Evolutionary conservation across 441 rosid genomes (phyloP).

Genomic region (Aleurites moluccanus): DNA sequence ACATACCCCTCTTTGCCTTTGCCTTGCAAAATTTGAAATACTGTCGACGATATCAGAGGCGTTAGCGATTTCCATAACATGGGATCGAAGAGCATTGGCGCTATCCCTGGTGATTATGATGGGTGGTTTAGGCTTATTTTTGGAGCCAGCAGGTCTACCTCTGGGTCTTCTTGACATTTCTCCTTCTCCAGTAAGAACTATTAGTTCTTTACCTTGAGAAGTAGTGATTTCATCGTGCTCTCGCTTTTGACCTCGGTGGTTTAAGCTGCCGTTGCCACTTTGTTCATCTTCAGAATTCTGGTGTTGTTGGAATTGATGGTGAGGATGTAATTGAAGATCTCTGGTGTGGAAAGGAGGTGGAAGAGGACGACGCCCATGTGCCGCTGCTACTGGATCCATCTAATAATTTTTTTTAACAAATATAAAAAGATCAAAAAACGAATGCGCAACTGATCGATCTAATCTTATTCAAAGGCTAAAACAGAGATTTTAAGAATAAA

Average conservation of each 20-base stretch:
- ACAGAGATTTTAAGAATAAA: too few relatives aligned
- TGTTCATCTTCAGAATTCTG: constrained; percentile 50
- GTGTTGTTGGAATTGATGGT: constrained; percentile 57
- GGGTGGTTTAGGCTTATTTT: constrained; percentile 81
- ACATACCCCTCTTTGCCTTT: constrained; percentile 79
- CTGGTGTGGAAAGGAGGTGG: constrained; percentile 72
- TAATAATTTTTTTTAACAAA: too few relatives aligned
- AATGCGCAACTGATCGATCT: background rate
- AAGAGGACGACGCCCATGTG: constrained; percentile 67
- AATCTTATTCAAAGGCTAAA: constrained; percentile 7
- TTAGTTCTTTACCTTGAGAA: constrained; percentile 39
- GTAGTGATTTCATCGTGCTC: constrained; percentile 52
- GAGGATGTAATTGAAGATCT: constrained; percentile 69
- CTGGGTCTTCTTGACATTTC: constrained; percentile 66
- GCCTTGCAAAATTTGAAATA: constrained; percentile 61
- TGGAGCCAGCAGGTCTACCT: constrained; percentile 83
- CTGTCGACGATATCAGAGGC: constrained; percentile 77
- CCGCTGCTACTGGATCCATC: constrained; percentile 69
- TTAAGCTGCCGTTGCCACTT: constrained; percentile 32
- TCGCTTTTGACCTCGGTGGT: constrained; percentile 49
- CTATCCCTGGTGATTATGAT: constrained; percentile 82
- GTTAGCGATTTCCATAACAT: constrained; percentile 75
- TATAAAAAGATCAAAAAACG: too few relatives aligned
- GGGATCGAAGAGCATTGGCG: constrained; percentile 84
- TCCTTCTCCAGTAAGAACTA: constrained; percentile 36